These are phyloP conservation scores for Flaveria floridana DNA, from an alignment of 140 eudicot genomes.

Conservation along the genomic window DNA sequence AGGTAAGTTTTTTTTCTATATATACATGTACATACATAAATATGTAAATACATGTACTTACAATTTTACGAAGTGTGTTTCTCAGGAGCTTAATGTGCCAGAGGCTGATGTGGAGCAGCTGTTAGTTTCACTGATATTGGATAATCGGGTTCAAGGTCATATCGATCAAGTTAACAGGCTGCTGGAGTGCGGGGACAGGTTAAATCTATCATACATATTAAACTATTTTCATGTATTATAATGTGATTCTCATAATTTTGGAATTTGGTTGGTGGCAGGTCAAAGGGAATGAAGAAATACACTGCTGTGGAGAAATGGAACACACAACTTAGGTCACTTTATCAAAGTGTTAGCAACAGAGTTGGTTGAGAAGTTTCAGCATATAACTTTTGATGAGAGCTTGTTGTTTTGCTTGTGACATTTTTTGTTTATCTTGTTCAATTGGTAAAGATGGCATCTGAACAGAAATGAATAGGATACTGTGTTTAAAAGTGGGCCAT, in stretches of 20 bases:
- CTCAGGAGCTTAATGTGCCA: slow-evolving; percentile 96
- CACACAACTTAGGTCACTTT: slow-evolving; percentile 82
- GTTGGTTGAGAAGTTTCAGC: slow-evolving; percentile 55
- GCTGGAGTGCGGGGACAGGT: slow-evolving; percentile 96
- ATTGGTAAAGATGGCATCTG: slow-evolving; percentile 27
- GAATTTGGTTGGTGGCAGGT: slow-evolving; percentile 49
- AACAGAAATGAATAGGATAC: slow-evolving; percentile 25
- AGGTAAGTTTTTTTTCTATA: slow-evolving; percentile 38
- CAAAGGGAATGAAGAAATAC: slow-evolving; percentile 94
- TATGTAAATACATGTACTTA: neutral
- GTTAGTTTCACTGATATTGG: slow-evolving; percentile 84
- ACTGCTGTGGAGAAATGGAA: slow-evolving; percentile 95
- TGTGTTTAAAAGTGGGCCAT: slow-evolving; percentile 28
- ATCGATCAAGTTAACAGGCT: slow-evolving; percentile 96
- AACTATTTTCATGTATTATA: neutral
- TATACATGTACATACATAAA: neutral
- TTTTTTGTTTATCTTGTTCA: slow-evolving; percentile 42
- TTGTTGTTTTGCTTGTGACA: slow-evolving; percentile 26
- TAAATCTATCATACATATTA: slow-evolving; percentile 10
- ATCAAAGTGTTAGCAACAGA: slow-evolving; percentile 72
- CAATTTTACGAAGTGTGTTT: slow-evolving; percentile 3
- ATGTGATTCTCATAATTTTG: neutral
- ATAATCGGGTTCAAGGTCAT: slow-evolving; percentile 86
- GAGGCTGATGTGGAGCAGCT: slow-evolving; percentile 85
- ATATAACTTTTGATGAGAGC: slow-evolving; percentile 24